Evolutionary conservation across 2,329 filamentous ascomycete species (phyloP).

Genomic region (Verticillium dahliae): DNA sequence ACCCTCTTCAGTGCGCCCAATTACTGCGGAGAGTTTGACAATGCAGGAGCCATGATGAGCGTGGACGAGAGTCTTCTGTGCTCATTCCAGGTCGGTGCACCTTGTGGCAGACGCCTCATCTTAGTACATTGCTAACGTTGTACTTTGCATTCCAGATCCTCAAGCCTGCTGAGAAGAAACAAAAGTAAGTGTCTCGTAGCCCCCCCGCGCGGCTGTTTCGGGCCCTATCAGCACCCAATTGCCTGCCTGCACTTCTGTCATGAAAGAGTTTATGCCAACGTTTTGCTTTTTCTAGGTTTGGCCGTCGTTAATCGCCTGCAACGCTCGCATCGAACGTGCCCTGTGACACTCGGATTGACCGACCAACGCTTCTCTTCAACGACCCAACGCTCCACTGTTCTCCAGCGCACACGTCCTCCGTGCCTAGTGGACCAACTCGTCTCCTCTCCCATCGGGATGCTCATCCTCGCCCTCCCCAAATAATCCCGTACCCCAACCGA

Average conservation of each 20-base stretch:
- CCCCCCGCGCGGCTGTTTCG: constrained; percentile 58
- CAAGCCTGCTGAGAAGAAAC: constrained; percentile 99
- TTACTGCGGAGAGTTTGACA: constrained; percentile 99
- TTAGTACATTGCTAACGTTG: constrained; percentile 4
- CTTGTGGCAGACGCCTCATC: not conserved
- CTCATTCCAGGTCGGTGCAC: constrained; percentile 79
- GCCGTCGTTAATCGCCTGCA: constrained; percentile 67
- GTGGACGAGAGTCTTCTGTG: constrained; percentile 97
- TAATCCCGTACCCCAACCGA: constrained; percentile 9
- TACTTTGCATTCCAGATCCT: constrained; percentile 62
- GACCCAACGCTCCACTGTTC: not conserved
- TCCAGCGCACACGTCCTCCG: not conserved
- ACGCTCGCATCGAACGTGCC: constrained; percentile 3
- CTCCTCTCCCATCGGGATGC: not conserved
- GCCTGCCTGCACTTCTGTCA: constrained; percentile 51
- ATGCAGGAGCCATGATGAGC: constrained; percentile 99
- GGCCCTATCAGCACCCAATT: constrained; percentile 58
- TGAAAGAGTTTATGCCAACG: constrained; percentile 66
- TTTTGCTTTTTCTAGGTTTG: constrained; percentile 83
- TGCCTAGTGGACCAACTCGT: not conserved
- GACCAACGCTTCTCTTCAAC: not conserved
- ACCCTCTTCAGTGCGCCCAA: constrained; percentile 97
- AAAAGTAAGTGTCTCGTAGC: constrained; percentile 91
- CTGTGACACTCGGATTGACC: constrained; percentile 2
- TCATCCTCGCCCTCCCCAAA: constrained; percentile 10